A percentile compares a stretch with the other conserved stretches of the same genome.
Evolutionary conservation across 306 rosid genomes (phyloP).

Genomic region (Delonix regia): DNA sequence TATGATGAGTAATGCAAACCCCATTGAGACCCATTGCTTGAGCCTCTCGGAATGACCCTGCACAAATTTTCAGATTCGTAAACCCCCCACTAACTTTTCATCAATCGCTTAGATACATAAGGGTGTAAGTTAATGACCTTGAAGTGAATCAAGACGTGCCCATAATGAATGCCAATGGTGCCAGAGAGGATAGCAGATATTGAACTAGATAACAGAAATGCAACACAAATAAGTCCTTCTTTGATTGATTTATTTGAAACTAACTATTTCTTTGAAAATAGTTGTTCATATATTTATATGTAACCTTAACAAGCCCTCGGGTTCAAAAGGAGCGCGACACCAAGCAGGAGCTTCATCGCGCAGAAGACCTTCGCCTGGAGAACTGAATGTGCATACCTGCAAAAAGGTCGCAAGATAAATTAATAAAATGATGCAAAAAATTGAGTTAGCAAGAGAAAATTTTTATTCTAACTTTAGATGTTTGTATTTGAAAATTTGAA

Average conservation of each 20-base stretch:
- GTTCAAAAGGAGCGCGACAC: constrained; percentile 78
- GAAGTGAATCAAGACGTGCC: constrained; percentile 75
- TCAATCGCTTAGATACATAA: not conserved
- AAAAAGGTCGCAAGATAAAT: not conserved
- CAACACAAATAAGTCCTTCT: not conserved
- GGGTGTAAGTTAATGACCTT: constrained; percentile 49
- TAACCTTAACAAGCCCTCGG: constrained; percentile 72
- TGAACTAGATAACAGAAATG: constrained; percentile 44
- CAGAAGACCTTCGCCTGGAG: constrained; percentile 46
- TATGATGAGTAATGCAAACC: constrained; percentile 48
- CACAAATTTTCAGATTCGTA: constrained; percentile 26
- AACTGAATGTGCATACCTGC: constrained; percentile 65
- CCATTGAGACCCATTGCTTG: constrained; percentile 76
- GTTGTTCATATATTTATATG: not conserved
- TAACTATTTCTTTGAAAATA: too few relatives aligned
- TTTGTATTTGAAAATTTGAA: too few relatives aligned
- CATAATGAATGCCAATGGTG: constrained; percentile 73
- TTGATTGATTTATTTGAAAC: not conserved
- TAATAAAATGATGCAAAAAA: not conserved
- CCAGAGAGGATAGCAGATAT: constrained; percentile 71
- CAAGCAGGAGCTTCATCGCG: constrained; percentile 61
- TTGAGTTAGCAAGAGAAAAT: not conserved
- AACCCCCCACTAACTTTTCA: not conserved
- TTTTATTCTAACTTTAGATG: not conserved
- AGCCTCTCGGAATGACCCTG: constrained; percentile 68